phyloP scores from a whole-genome alignment of 1,284 basidiomycete genomes.

The Ceratorhiza oryzae-sativae region DNA sequence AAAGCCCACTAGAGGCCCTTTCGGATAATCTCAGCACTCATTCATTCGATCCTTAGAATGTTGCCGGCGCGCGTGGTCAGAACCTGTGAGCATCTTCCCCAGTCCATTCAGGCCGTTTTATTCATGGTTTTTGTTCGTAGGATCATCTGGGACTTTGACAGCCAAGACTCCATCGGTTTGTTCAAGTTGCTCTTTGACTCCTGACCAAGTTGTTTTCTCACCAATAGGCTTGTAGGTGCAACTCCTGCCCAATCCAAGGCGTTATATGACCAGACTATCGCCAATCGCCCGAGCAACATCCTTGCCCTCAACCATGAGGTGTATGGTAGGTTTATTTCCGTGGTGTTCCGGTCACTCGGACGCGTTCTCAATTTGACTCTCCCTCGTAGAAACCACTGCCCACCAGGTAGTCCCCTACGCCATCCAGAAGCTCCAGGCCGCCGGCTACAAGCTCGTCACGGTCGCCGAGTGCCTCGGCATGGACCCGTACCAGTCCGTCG shows the following conservation, averaged over 20 bases:
- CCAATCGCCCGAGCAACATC: constrained; percentile 30
- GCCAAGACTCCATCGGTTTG: constrained; percentile 31
- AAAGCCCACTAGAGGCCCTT: too few species aligned
- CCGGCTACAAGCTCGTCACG: constrained; percentile 31
- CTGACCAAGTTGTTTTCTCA: background rate
- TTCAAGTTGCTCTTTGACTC: too few species aligned
- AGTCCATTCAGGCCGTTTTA: background rate
- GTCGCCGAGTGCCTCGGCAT: constrained; percentile 37
- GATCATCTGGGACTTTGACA: constrained; percentile 41
- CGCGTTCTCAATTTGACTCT: background rate
- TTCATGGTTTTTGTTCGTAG: background rate
- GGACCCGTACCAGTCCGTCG: constrained; percentile 28
- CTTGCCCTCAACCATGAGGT: constrained; percentile 41
- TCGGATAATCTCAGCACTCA: background rate
- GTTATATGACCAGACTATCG: constrained; percentile 1
- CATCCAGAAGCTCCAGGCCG: constrained; percentile 33
- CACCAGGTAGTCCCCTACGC: constrained; percentile 1
- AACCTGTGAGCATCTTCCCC: background rate
- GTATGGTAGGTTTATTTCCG: background rate
- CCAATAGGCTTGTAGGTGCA: background rate
- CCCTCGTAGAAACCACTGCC: background rate
- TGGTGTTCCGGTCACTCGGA: too few species aligned
- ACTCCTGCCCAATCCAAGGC: constrained; percentile 10
- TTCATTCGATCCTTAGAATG: background rate
- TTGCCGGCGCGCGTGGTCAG: constrained; percentile 28